Percentiles rank a stretch among this genome's conserved stretches.
These are phyloP conservation scores for Guyanaporus albipodus DNA, from an alignment of 768 basidiomycete species.

Conservation along the genomic window DNA sequence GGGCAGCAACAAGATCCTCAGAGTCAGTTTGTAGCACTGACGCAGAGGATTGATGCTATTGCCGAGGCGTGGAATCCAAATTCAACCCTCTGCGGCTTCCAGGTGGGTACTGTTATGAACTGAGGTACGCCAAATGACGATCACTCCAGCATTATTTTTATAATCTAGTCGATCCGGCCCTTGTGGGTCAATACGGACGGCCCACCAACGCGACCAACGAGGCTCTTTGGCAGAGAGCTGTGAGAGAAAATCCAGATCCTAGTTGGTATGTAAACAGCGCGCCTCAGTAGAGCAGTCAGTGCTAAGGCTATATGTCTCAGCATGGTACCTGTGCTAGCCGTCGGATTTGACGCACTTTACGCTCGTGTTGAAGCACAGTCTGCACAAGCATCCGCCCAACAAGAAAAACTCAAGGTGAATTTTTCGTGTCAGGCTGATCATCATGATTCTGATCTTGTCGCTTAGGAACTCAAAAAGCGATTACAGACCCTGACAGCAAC, in stretches of 20 bases:
- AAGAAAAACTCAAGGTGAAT: slow-evolving; percentile 57
- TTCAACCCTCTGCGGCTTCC: slow-evolving; percentile 72
- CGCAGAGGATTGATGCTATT: slow-evolving; percentile 59
- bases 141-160: slow-evolving; percentile 70
- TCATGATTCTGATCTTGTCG: slow-evolving; percentile 5
- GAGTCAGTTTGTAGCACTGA: slow-evolving; percentile 49
- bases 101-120: slow-evolving; percentile 40
- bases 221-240: slow-evolving; percentile 71
- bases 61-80: slow-evolving; percentile 67
- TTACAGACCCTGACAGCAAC: slow-evolving; percentile 56
- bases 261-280: slow-evolving; percentile 46
- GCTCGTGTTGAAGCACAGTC: slow-evolving; percentile 74
- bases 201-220: slow-evolving; percentile 73
- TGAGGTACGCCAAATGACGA: not conserved
- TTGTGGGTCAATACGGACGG: slow-evolving; percentile 63
- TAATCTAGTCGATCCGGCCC: slow-evolving; percentile 70
- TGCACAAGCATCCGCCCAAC: slow-evolving; percentile 59
- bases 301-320: slow-evolving; percentile 34
- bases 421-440: not conserved
- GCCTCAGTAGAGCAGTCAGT: not conserved
- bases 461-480: slow-evolving; percentile 63
- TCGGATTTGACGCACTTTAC: slow-evolving; percentile 80
- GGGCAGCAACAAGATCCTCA: slow-evolving; percentile 59
- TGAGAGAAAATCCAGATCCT: slow-evolving; percentile 78
- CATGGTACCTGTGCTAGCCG: slow-evolving; percentile 73